Base-by-base conservation (phyloP, 2,329 filamentous ascomycete genomes). In the Clonostachys rhizophaga region DNA sequence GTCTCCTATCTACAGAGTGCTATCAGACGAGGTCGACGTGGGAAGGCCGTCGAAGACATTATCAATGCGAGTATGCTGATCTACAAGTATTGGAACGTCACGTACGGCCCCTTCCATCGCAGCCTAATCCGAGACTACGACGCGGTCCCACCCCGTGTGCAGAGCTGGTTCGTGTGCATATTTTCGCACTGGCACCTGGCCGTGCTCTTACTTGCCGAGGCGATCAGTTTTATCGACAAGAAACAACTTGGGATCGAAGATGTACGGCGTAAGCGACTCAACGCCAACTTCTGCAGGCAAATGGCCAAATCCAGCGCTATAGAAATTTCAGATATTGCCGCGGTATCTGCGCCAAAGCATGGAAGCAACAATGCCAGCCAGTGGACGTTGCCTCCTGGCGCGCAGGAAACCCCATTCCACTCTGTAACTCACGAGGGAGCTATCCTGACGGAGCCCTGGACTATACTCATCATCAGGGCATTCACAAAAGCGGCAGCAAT, bases 361-460 rank as follows among this genome's bases (percentile, higher is more conserved):
- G 24, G 24, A 10, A 30, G 24, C 18, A 49, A 52, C 6, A 51
- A 50, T 5, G 17, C 50, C 16, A 30, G 16, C 43, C 36, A 16
- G 55, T 62, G 20, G 40, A 3, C 40, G 35, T 58, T 69, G 34
- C 53, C 60, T 30, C 24, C 24, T 30, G 24, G 24, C 24, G 9
- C 24, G 24, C 24, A 30, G 9, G 24, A 30, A 9, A 3, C 24
- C 24, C 9, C 24, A 30, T 77, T 78, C 45, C 77, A 80, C 53
- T 71, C 72, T 49, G 75, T 76, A 1, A 65, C 79, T 24, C 77
- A 69, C 46, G 69, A 79, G 50, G 76, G 73, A 6, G 74, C 78
- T 0, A 64, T 83, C 11, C 57, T 83, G 20, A 80, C 77, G 0
- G 79, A 83, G 51, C 79, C 79, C 0, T 82, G 79, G 79, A 80